Base-by-base conservation (phyloP, 305 asterid species). In the Solanum hybrid region DNA sequence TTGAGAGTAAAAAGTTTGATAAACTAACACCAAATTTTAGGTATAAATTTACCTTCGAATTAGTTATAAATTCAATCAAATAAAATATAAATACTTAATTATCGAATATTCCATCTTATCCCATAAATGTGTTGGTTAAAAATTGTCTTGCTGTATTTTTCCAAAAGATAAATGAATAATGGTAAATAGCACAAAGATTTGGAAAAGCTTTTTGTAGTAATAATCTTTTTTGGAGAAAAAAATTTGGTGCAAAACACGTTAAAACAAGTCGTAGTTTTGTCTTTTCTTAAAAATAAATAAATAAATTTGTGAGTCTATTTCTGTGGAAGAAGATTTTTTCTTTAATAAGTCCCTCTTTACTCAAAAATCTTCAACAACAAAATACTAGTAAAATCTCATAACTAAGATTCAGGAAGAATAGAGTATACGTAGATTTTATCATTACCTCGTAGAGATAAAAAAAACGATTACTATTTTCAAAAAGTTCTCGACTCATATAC, bases 391-490 rank as follows among this genome's bases (percentile, higher is more conserved):
- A 56, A 56, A 56, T 56, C 11, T 56, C 69, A 56, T 56, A 6
- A 56, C 26, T 19, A 56, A 56, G 0, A 19, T 56, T 56, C 0
- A 56, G 4, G 1, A 19, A 56, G 0, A 0, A 56, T 6, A 56
- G 10, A 56, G 0, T 56, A 56, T 17, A 2, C 4, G 4, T 0
- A 56, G 0, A 56, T 56, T 56, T 17, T 56, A 56, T 56, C 0
- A 56, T 19, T 56, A 56, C 0, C 2, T 56, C 11, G 10, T 56
- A 56, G 0, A 56, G 0, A 17, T 56, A 17, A 0, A 19, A 56
- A 0, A 56, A 3, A 56, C 0, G 0, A 19, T 0, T 56, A 3
- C 1, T 56, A 56, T 2, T 7, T 19, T 56, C 0, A 7, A 19
- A 19, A 56, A 2, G 2, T 56, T 0, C 26, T 56, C 0, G 4